phyloP scores from a whole-genome alignment of 495 filamentous ascomycete species.

The Penicillium maclennaniae region DNA sequence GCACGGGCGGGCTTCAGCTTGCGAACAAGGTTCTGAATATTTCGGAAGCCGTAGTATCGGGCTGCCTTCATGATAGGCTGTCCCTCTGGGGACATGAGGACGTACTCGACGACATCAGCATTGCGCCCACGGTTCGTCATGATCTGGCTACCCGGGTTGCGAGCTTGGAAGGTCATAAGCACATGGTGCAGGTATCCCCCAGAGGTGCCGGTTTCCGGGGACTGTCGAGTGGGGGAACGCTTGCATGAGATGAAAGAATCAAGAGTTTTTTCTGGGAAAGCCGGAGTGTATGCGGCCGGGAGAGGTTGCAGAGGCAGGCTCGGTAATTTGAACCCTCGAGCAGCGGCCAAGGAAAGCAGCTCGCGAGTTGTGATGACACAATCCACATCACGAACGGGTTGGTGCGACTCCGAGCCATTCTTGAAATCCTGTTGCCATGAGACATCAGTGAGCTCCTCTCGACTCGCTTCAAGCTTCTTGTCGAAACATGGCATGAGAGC shows the following conservation, averaged over 20 bases:
- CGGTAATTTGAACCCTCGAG: constrained; percentile 70
- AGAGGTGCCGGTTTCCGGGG: constrained; percentile 62
- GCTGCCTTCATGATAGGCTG: constrained; percentile 71
- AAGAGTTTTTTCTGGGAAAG: constrained; percentile 69
- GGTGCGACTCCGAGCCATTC: constrained; percentile 29
- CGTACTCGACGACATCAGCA: constrained; percentile 82
- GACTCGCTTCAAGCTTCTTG: constrained; percentile 95
- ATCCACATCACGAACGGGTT: constrained; percentile 80
- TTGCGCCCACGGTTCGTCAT: constrained; percentile 75
- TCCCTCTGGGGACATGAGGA: constrained; percentile 50
- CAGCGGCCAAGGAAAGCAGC: constrained; percentile 79
- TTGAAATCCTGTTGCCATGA: constrained; percentile 52
- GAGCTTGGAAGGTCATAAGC: constrained; percentile 64
- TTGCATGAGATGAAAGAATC: constrained; percentile 63
- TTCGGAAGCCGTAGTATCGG: constrained; percentile 93
- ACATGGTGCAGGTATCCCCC: constrained; percentile 87
- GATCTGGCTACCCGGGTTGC: constrained; percentile 64
- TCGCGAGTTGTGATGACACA: constrained; percentile 97
- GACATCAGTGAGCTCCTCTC: constrained; percentile 81
- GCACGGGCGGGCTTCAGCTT: constrained; percentile 74
- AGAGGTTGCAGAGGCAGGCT: constrained; percentile 57
- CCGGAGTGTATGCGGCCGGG: constrained; percentile 22
- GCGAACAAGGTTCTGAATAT: constrained; percentile 95
- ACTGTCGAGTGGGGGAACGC: constrained; percentile 21
- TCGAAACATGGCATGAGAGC: constrained; percentile 98